Evolutionary conservation across 768 basidiomycete species (phyloP).

Genomic region (Trametes gibbosa): DNA sequence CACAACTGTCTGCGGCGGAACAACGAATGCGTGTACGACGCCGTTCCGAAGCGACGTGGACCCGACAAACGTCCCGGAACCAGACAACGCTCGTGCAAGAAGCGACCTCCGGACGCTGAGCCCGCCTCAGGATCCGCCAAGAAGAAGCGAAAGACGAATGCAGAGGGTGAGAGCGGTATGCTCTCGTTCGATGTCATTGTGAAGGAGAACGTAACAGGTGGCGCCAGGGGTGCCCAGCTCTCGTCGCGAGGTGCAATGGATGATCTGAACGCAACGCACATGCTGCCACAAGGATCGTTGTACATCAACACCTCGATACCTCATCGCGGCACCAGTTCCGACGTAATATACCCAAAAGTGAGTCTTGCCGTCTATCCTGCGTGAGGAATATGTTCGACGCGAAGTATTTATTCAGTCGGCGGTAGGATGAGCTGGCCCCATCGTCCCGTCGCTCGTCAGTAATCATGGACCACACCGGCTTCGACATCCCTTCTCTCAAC

Average conservation of each 20-base stretch:
- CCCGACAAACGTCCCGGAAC: slow-evolving; percentile 87
- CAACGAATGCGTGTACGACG: slow-evolving; percentile 78
- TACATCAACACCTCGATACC: slow-evolving; percentile 27
- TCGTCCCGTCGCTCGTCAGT: slow-evolving; percentile 23
- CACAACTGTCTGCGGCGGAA: slow-evolving; percentile 78
- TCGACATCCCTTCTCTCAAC: slow-evolving; percentile 29
- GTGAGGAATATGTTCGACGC: slow-evolving; percentile 21
- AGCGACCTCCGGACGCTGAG: slow-evolving; percentile 54
- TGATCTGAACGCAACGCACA: slow-evolving; percentile 21
- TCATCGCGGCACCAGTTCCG: slow-evolving; percentile 21
- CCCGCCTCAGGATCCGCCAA: slow-evolving; percentile 22
- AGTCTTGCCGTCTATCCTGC: slow-evolving; percentile 16
- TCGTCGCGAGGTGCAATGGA: slow-evolving; percentile 20
- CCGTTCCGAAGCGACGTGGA: slow-evolving; percentile 76
- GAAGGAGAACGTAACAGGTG: slow-evolving; percentile 39
- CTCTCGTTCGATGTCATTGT: slow-evolving; percentile 29
- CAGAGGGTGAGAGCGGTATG: slow-evolving; percentile 24
- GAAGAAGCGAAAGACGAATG: slow-evolving; percentile 33
- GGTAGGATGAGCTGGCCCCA: slow-evolving; percentile 28
- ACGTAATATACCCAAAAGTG: slow-evolving; percentile 31
- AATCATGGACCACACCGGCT: slow-evolving; percentile 19
- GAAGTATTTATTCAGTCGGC: slow-evolving; percentile 32
- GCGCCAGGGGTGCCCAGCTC: slow-evolving; percentile 20
- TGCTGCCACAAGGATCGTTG: slow-evolving; percentile 20
- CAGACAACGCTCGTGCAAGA: slow-evolving; percentile 82